Base-by-base conservation (phyloP, 2,329 filamentous ascomycete species). In the Trichoderma brevicompactum region DNA sequence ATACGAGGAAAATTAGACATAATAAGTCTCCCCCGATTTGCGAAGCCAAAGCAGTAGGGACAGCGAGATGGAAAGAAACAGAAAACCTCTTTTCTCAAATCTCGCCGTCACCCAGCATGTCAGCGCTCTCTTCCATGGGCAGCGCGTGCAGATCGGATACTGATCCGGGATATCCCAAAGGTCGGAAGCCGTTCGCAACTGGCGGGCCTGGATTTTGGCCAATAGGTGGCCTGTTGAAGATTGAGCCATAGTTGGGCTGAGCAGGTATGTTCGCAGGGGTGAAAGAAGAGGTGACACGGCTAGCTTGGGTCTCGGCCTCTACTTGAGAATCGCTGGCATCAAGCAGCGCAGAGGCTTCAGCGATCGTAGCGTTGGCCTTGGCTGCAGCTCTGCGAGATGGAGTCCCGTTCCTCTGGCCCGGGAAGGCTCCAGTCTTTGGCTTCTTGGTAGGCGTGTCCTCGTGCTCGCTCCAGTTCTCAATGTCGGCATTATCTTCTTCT, bases 391-490 rank as follows among this genome's bases (percentile, higher is more conserved):
- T 68, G 65, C 76, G 76, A 61, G 72, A 72, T 6, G 75, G 72
- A 17, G 72, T 72, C 28, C 68, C 69, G 58, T 64, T 68, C 69
- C 68, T 70, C 66, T 70, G 65, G 60, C 68, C 68, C 34, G 74
- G 68, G 60, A 67, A 41, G 7, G 69, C 68, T 23, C 68, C 69
- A 5, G 69, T 71, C 70, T 74, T 76, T 10, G 67, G 48, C 6
- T 74, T 71, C 73, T 79, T 80, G 23, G 75, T 77, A 2, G 78
- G 78, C 1, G 78, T 80, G 28, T 76, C 72, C 28, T 79, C 73
- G 65, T 74, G 68, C 4, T 72, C 74, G 38, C 76, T 74, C 59
- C 72, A 76, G 67, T 75, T 70, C 17, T 72, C 71, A 38, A 72
- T 66, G 28, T 73, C 70, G 1, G 74, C 71, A 1, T 70, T 70